Evolutionary conservation across 2,329 filamentous ascomycete species (phyloP), one percentile per base, ranked within the genome.

Genomic region (Achaetomium macrosporum): DNA sequence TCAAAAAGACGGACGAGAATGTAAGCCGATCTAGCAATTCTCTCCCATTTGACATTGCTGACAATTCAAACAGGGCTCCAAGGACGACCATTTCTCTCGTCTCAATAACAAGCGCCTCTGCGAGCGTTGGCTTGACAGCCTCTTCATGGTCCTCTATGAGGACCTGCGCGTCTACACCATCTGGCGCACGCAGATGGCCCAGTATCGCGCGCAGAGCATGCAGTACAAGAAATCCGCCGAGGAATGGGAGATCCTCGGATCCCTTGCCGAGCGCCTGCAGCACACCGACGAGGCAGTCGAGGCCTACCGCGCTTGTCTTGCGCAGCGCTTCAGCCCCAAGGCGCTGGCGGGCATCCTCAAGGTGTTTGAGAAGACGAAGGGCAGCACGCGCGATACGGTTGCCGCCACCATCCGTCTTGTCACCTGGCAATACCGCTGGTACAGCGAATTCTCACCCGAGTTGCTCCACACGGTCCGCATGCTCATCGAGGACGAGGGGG

Each of bases 141-240:
- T 99, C 19, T 99, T 99, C 74, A 99, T 99, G 93, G 93, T 97
- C 0, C 79, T 99, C 2, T 99, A 99, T 68, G 93, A 99, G 69
- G 93, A 99, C 65, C 79, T 99, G 16, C 88, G 93, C 46, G 92
- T 99, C 42, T 99, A 99, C 75, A 99, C 93, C 12, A 99, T 99
- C 69, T 99, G 93, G 93, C 86, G 93, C 52, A 97, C 93, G 0
- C 93, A 99, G 69, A 93, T 97, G 83, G 88, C 90, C 0, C 92
- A 97, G 68, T 96, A 91, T 67, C 85, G 89, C 19, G 89, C 92
- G 50, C 92, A 97, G 69, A 87, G 92, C 57, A 85, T 96, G 69
- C 86, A 95, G 60, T 99, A 97, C 75, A 93, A 93, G 72, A 99
- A 97, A 73, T 93, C 87, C 1, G 87, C 92, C 2, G 90, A 96